These are phyloP conservation scores for Asterochloris erici DNA, from an alignment of 139 green algal genomes.

Conservation along the genomic window DNA sequence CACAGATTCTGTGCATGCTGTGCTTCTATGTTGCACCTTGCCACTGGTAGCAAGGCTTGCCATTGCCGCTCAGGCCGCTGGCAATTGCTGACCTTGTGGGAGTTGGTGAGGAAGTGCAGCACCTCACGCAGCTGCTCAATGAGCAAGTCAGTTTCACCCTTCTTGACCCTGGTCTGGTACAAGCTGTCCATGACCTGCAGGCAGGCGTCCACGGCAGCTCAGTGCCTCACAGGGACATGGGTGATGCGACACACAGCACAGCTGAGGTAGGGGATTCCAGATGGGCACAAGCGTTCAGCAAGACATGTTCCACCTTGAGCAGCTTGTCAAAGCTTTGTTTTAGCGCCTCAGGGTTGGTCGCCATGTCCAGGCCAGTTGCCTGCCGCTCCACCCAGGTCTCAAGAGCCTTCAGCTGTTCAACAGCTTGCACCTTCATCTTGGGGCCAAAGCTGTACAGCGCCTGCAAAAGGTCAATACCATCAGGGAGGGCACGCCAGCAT, in stretches of 20 bases:
- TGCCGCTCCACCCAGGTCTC: slow-evolving; percentile 67
- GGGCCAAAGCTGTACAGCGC: slow-evolving; percentile 47
- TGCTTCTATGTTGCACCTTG: too few relatives aligned
- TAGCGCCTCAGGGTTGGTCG: slow-evolving; percentile 41
- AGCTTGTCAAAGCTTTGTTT: slow-evolving; percentile 64
- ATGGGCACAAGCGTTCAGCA: not conserved
- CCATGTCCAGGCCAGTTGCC: slow-evolving; percentile 63
- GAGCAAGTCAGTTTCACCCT: slow-evolving; percentile 60
- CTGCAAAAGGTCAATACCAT: not conserved
- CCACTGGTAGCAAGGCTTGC: not conserved
- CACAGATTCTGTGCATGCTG: too few relatives aligned
- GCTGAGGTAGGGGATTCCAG: not conserved
- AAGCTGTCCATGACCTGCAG: slow-evolving; percentile 78
- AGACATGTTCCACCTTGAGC: slow-evolving; percentile 30
- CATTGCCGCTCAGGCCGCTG: not conserved
- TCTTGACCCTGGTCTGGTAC: slow-evolving; percentile 64
- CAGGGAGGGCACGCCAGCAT: not conserved
- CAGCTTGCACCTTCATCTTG: slow-evolving; percentile 46
- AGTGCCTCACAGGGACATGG: too few relatives aligned
- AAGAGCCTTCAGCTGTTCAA: slow-evolving; percentile 52
- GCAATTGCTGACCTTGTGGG: slow-evolving; percentile 34
- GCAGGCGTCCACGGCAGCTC: not conserved
- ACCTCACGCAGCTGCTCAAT: slow-evolving; percentile 75
- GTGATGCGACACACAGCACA: not conserved
- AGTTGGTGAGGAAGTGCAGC: slow-evolving; percentile 37